Evolutionary conservation across 805 yeast species (phyloP).

Genomic region (Cyberlindnera euphorbiiphila): DNA sequence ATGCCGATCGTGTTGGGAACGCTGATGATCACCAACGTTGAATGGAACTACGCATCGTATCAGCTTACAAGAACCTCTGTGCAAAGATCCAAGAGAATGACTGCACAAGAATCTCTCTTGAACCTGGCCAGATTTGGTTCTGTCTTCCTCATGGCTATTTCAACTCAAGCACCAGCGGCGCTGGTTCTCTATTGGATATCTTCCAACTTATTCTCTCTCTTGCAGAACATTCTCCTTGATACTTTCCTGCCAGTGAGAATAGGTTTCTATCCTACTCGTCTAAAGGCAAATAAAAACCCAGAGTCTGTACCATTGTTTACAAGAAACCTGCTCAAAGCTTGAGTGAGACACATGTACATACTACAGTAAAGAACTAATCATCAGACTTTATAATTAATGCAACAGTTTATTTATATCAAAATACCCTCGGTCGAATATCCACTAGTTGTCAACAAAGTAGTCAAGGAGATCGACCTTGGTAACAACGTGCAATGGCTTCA

Average conservation of each 20-base stretch:
- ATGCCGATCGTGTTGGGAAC: conserved; percentile 73
- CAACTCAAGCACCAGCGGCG: conserved; percentile 84
- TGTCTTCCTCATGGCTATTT: conserved; percentile 75
- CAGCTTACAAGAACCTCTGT: conserved; percentile 37
- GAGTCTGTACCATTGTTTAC: conserved; percentile 10
- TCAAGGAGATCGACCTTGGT: conserved; percentile 82
- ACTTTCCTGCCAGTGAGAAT: conserved; percentile 25
- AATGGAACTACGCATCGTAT: conserved; percentile 72
- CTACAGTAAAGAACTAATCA: too few species aligned
- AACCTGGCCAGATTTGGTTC: conserved; percentile 72
- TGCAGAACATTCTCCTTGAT: conserved; percentile 73
- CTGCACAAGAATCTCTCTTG: conserved; percentile 59
- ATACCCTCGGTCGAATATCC: background rate
- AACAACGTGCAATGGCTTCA: conserved; percentile 76
- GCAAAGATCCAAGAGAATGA: conserved; percentile 45
- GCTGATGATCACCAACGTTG: conserved; percentile 70
- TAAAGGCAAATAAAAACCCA: conserved; percentile 5
- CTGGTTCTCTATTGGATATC: conserved; percentile 86
- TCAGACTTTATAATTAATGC: background rate
- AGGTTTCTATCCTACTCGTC: background rate
- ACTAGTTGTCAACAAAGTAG: conserved; percentile 29
- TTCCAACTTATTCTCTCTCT: conserved; percentile 71
- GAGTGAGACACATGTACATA: background rate
- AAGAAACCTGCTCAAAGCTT: conserved; percentile 4
- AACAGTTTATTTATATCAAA: too few species aligned